Conservation (phyloP, 768 basidiomycete genomes). For the Russula ochroleuca region DNA sequence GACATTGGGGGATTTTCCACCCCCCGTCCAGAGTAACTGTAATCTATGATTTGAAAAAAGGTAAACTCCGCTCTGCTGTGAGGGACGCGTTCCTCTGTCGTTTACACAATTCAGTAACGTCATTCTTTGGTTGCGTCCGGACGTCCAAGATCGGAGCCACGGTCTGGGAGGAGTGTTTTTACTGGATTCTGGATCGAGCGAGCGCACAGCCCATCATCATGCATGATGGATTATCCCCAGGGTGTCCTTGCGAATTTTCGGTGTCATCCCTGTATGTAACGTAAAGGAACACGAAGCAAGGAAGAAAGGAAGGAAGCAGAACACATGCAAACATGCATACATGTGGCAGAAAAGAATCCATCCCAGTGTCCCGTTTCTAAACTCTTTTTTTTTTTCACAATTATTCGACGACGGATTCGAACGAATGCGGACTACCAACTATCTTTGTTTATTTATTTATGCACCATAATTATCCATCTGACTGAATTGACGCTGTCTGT, state of each 20-base stretch:
- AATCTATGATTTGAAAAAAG: background rate
- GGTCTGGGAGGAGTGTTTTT: background rate
- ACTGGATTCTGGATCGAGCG: background rate
- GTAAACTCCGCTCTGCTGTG: background rate
- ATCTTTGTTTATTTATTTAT: background rate
- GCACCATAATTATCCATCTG: background rate
- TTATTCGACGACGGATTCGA: conserved; percentile 3
- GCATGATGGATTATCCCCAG: background rate
- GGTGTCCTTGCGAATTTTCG: too few species aligned
- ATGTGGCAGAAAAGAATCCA: background rate
- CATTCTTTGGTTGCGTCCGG: background rate
- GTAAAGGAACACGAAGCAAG: conserved; percentile 6
- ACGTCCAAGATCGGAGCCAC: conserved; percentile 12
- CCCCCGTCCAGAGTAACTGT: too few species aligned
- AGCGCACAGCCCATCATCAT: background rate
- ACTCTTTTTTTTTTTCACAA: background rate
- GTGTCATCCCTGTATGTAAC: background rate
- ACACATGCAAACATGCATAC: background rate
- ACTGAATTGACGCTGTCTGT: conserved; percentile 22
- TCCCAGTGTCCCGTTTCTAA: background rate
- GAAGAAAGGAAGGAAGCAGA: too few species aligned
- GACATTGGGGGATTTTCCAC: background rate
- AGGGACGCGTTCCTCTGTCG: background rate
- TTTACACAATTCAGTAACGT: background rate
- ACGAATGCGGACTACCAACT: conserved; percentile 10